A percentile compares a stretch with the other conserved stretches of the same genome.
Evolutionary conservation across 768 basidiomycete genomes (phyloP).

Genomic region (Tricholoma flavovirens): DNA sequence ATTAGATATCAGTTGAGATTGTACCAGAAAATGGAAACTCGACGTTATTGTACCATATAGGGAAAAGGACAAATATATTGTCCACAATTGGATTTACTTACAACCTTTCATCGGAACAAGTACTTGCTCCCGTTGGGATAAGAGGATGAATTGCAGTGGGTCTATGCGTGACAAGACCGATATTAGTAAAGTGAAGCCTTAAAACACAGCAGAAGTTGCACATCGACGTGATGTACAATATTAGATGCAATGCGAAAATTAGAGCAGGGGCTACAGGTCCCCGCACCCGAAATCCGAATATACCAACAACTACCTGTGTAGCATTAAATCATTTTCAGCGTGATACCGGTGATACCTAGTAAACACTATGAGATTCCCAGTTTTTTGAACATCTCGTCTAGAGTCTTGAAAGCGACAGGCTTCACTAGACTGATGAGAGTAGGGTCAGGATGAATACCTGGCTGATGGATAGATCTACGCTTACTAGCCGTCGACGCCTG

Average conservation of each 20-base stretch:
- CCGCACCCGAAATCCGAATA: not conserved
- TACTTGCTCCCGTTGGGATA: too few species aligned
- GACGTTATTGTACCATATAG: not conserved
- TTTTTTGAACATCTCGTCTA: constrained; percentile 79
- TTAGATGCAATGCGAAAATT: not conserved
- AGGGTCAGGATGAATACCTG: constrained; percentile 3
- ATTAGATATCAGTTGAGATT: not conserved
- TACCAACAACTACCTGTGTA: not conserved
- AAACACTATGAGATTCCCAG: constrained; percentile 41
- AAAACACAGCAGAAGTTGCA: not conserved
- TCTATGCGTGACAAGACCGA: not conserved
- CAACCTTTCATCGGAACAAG: too few species aligned
- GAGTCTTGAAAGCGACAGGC: constrained; percentile 89
- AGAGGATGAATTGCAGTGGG: not conserved
- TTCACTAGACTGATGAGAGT: constrained; percentile 68
- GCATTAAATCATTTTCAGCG: not conserved
- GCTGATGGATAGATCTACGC: constrained; percentile 26
- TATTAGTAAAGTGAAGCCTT: not conserved
- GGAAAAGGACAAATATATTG: not conserved
- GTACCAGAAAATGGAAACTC: not conserved
- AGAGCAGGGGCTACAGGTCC: not conserved
- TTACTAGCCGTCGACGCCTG: constrained; percentile 93
- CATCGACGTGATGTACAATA: not conserved
- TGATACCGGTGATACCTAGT: constrained; percentile 7
- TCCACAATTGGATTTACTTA: not conserved